phyloP scores from a whole-genome alignment of 2,329 filamentous ascomycete genomes.

The Trichoderma hamatum region DNA sequence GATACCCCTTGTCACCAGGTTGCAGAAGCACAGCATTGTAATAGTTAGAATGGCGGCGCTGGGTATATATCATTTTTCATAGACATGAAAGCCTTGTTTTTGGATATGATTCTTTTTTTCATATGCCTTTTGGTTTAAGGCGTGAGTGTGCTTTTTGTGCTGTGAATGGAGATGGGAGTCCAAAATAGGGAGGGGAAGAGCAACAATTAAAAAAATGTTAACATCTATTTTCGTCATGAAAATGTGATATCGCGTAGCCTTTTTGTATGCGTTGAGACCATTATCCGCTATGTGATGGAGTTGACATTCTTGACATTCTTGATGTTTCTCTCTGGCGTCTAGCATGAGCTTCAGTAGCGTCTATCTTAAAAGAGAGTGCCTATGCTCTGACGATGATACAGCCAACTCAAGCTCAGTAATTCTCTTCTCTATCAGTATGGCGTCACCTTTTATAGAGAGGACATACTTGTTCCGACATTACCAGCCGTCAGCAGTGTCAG shows the following conservation, averaged over 20 bases:
- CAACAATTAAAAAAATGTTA: background rate
- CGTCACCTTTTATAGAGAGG: background rate
- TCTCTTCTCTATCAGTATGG: background rate
- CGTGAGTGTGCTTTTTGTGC: background rate
- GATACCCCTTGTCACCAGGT: constrained; percentile 16
- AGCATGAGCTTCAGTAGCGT: no score
- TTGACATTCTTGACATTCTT: no score
- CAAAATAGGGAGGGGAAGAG: background rate
- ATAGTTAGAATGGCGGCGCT: constrained; percentile 3
- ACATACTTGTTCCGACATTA: background rate
- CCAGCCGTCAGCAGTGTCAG: background rate
- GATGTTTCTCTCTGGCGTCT: no score
- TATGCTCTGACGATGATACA: background rate
- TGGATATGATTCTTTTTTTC: background rate
- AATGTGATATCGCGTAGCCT: background rate
- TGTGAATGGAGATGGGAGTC: background rate
- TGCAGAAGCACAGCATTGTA: constrained; percentile 3
- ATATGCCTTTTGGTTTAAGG: background rate
- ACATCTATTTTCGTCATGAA: background rate
- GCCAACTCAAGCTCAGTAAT: no score
- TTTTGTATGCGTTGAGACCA: background rate
- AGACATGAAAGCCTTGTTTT: background rate
- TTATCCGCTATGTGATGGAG: no score
- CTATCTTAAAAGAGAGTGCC: no score
- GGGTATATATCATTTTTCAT: background rate